These are phyloP conservation scores for Chlorella sp. DNA, from an alignment of 139 green algal species.

Conservation along the genomic window DNA sequence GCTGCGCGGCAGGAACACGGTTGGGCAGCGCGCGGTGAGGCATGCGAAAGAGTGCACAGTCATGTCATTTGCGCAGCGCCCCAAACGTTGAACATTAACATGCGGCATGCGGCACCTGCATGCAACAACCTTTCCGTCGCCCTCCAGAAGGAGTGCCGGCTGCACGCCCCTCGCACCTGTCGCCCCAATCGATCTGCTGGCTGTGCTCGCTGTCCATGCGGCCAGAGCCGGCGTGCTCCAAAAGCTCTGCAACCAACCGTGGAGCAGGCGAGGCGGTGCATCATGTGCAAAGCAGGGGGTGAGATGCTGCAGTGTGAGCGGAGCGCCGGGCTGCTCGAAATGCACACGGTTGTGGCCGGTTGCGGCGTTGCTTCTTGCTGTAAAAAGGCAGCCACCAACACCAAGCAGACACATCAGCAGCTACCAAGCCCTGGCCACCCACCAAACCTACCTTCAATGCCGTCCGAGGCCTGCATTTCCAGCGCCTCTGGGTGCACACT, in stretches of 20 bases:
- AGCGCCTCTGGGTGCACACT: not conserved
- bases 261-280: not conserved
- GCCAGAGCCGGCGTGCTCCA: not conserved
- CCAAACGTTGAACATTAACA: no score
- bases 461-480: not conserved
- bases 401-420: not conserved
- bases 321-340: no score
- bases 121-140: no score
- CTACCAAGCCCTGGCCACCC: not conserved
- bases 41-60: no score
- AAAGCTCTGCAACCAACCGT: constrained; percentile 29
- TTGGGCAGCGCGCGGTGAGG: not conserved
- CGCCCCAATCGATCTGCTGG: constrained; percentile 8
- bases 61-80: no score
- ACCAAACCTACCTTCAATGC: not conserved
- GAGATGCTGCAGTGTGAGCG: no score
- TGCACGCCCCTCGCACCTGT: not conserved
- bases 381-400: no score
- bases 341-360: no score
- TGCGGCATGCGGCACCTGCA: not conserved
- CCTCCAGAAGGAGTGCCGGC: no score
- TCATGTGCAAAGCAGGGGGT: not conserved
- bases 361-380: no score
- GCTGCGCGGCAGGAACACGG: not conserved
- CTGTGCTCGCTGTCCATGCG: constrained; percentile 15